Evolutionary conservation across 257 asterid species (phyloP).

Genomic region (Echium plantagineum): DNA sequence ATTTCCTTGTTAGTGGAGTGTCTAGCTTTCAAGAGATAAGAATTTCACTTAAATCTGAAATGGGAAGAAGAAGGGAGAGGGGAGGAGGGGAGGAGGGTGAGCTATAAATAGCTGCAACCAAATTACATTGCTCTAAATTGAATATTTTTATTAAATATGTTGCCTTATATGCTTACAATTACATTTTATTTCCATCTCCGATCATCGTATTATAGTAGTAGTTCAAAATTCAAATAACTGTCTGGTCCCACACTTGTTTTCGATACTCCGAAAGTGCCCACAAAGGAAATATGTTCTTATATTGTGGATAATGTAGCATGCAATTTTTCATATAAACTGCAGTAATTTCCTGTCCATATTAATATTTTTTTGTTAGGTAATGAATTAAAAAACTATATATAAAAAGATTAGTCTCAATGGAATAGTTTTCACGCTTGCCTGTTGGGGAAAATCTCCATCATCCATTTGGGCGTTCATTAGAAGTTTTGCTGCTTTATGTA

Average conservation of each 20-base stretch:
- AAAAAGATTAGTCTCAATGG: not conserved
- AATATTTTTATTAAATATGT: too few relatives aligned
- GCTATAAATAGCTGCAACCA: too few relatives aligned
- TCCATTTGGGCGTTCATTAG: constrained; percentile 68
- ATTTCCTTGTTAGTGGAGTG: too few relatives aligned
- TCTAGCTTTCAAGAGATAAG: too few relatives aligned
- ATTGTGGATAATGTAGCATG: constrained; percentile 62
- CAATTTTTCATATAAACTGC: constrained; percentile 74
- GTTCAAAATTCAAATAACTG: constrained; percentile 23
- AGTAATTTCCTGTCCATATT: constrained; percentile 41
- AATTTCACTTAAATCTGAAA: too few relatives aligned
- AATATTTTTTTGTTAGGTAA: not conserved
- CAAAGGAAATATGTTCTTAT: constrained; percentile 50
- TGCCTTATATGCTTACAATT: too few relatives aligned
- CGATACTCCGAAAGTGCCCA: constrained; percentile 89
- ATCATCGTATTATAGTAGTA: too few relatives aligned
- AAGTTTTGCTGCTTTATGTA: constrained; percentile 66
- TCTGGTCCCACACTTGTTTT: constrained; percentile 43
- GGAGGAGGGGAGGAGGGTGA: too few relatives aligned
- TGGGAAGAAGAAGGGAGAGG: too few relatives aligned
- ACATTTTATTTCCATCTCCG: too few relatives aligned
- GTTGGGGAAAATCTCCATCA: constrained; percentile 78
- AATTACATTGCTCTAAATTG: too few relatives aligned
- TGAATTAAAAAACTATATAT: not conserved
- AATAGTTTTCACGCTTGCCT: constrained; percentile 21